Evolutionary conservation across 768 basidiomycete genomes (phyloP), one percentile per base, ranked within the genome.

Genomic region (Podaxis sp.): DNA sequence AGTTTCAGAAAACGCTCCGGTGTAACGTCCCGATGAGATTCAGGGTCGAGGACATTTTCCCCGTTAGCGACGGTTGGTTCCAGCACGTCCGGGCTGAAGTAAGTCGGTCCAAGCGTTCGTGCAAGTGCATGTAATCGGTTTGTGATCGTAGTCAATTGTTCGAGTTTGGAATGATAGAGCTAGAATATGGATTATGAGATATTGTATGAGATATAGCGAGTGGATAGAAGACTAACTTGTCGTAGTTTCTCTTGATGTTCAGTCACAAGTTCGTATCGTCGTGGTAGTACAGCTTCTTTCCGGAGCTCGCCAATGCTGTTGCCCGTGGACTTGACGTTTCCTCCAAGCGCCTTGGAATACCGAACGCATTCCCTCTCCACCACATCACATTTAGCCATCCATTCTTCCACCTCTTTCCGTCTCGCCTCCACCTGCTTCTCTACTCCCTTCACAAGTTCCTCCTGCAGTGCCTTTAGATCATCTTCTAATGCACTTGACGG

Each of bases 401-500:
- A 90, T 55, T 80, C 76, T n/a, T 90, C 85, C 0, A 96, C 91
- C 73, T 96, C 88, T 66, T 87, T 84, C 71, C 86, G 78, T 62
- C 91, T 78, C 17, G 79, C 71, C 13, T 88, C 80, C 46, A 96
- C 87, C 68, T 92, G 88, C 4, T 78, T 77, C 67, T 94, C 90
- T 13, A 96, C 89, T 26, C 90, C 87, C 61, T 84, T 80, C 60
- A 88, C 84, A 49, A 96, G 86, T 54, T 89, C 86, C 36, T 87
- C 81, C 68, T 95, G 89, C 6, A 96, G 82, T 7, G 82, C 74
- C 57, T 82, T 78, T 36, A 96, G 81, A 63, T 97, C 95, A 72
- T 92, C 89, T 71, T 91, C 86, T 48, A 96, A 84, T 0, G 93
- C 88, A 11, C 87, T 86, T 28, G 85, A 75, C 8, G 94, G 92